Conservation (phyloP, 768 basidiomycete genomes). For the Leccinum disarticulatum region DNA sequence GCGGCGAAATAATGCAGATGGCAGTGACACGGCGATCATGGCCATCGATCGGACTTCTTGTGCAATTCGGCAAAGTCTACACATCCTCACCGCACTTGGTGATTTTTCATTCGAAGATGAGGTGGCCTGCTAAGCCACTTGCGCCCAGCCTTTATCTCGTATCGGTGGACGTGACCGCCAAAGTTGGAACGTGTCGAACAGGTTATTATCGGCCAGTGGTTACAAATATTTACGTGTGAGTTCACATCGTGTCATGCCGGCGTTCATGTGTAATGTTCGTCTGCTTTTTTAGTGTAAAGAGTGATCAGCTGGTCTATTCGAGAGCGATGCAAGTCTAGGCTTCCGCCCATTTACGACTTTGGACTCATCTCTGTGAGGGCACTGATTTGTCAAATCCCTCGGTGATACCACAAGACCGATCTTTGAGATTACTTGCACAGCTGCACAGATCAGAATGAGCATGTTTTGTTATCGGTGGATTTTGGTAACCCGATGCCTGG, state of each 20-base stretch:
- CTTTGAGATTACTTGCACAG: not conserved
- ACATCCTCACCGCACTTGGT: slow-evolving; percentile 16
- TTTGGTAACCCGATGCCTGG: slow-evolving; percentile 1
- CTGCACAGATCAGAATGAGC: slow-evolving; percentile 8
- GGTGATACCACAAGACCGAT: slow-evolving; percentile 15
- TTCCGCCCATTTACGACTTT: not conserved
- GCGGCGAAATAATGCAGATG: slow-evolving; percentile 14
- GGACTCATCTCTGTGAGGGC: slow-evolving; percentile 1
- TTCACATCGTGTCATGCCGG: not conserved
- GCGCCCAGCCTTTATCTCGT: slow-evolving; percentile 10
- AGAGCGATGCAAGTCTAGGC: not conserved
- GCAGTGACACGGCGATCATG: slow-evolving; percentile 25
- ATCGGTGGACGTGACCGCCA: slow-evolving; percentile 11
- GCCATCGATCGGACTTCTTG: slow-evolving; percentile 18
- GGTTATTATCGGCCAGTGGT: slow-evolving; percentile 3
- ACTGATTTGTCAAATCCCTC: slow-evolving; percentile 10
- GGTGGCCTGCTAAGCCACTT: slow-evolving; percentile 9
- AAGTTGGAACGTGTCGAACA: slow-evolving; percentile 8
- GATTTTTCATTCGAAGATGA: slow-evolving; percentile 28
- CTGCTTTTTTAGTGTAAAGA: slow-evolving; percentile 11
- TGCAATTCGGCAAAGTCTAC: slow-evolving; percentile 11
- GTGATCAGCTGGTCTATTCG: slow-evolving; percentile 3
- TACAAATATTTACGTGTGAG: slow-evolving; percentile 13
- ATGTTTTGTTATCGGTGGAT: slow-evolving; percentile 4
- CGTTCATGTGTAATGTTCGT: not conserved